Base-by-base conservation (phyloP, 2,329 filamentous ascomycete genomes). In the Cladosporium sp. region DNA sequence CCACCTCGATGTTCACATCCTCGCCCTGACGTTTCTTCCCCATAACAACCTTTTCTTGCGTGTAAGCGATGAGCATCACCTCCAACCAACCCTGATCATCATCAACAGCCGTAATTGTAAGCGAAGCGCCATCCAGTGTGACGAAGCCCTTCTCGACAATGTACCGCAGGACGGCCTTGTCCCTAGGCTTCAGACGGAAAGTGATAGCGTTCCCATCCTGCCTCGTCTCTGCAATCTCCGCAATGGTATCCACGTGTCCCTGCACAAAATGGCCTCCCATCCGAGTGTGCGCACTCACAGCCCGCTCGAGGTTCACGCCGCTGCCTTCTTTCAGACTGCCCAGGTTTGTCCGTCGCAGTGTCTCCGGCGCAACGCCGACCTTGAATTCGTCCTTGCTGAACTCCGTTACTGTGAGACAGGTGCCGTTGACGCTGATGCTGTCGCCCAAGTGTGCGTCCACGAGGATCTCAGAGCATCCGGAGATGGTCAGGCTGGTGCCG, bases 251-350 rank as follows among this genome's bases (percentile, higher is more conserved):
- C 53, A 98, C 92, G 69, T 98, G 93, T 35, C 93, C 93, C 72
- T 98, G 94, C 27, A 97, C 92, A 63, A 97, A 95, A 72, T 98
- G 93, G 0, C 93, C 93, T 40, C 94, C 93, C 89, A 98, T 97
- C 49, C 93, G 88, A 39, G 92, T 96, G 62, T 86, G 82, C 4
- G 90, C 89, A 15, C 86, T 85, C 48, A 98, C 91, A 3, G 93
- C 92, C 13, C 93, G 84, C 76, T 98, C 93, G 47, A 98, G 84
- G 69, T 98, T 98, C 57, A 97, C 91, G 18, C 74, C 75, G 53
- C 83, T 86, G 36, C 76, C 76, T 53, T 80, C 67, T 41, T 72
- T 70, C 47, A 98, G 77, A 16, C 75, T 75, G 55, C 91, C 92
- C n/a, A 98, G 82, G 72, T 97, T 95, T 53, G 94, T 98, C 51